A percentile compares a stretch with the other conserved stretches of the same genome.
Evolutionary conservation across 2,329 filamentous ascomycete genomes (phyloP).

Genomic region (Aulographum hederae): DNA sequence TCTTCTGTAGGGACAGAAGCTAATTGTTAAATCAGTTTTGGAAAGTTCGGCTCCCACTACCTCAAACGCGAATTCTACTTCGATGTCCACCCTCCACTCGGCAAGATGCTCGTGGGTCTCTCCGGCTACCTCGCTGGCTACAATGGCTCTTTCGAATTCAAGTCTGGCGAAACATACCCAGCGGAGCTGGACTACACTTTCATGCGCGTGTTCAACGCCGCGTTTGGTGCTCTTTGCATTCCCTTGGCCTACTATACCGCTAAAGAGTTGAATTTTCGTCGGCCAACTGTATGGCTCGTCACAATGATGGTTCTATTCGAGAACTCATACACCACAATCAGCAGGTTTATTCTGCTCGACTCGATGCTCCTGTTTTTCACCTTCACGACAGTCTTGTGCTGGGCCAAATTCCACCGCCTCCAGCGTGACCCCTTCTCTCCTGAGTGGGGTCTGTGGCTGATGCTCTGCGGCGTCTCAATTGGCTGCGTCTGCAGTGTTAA

Average conservation of each 20-base stretch:
- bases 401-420: conserved; percentile 87
- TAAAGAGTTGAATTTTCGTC: conserved; percentile 70
- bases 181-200: conserved; percentile 91
- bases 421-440: conserved; percentile 70
- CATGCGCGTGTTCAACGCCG: conserved; percentile 94
- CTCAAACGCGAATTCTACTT: conserved; percentile 99
- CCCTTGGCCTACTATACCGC: conserved; percentile 93
- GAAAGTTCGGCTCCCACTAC: conserved; percentile 98
- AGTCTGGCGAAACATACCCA: conserved; percentile 91
- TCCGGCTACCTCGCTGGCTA: conserved; percentile 94
- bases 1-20: conserved; percentile 5
- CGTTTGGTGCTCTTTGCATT: conserved; percentile 83
- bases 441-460: conserved; percentile 90
- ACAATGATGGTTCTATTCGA: conserved; percentile 96
- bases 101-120: conserved; percentile 95
- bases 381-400: conserved; percentile 93
- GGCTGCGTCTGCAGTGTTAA: conserved; percentile 98
- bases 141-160: conserved; percentile 99
- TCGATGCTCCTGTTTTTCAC: conserved; percentile 98
- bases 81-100: conserved; percentile 85
- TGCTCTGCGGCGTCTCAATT: conserved; percentile 85
- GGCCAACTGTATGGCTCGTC: conserved; percentile 82
- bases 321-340: conserved; percentile 98
- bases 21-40: conserved; percentile 42
- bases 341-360: conserved; percentile 91